Evolutionary conservation across 1,139 yeast genomes (phyloP), one percentile per base, ranked within the genome.

Genomic region (Geotrichum siamense): DNA sequence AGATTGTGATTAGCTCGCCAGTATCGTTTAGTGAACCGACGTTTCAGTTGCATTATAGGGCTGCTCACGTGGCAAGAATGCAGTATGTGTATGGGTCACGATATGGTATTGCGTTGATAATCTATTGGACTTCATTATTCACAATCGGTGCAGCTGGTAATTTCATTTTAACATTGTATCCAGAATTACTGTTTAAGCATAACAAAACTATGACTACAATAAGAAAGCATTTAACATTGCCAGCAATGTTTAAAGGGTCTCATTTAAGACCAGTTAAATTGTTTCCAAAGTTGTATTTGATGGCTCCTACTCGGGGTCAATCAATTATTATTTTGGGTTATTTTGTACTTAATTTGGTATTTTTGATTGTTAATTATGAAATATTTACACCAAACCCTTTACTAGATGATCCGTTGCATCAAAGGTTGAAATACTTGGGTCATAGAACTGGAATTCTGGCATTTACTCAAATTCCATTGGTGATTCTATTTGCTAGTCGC

Each of bases 261-360:
- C 67, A 63, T 36, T 52, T 54, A 19, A 45, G 51, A 17, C 65
- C 67, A 0, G 45, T 59, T 22, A 43, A 41, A 20, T 29, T 61
- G 9, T 36, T 53, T 23, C 41, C 20, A 2, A 32, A 20, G 16
- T 25, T 31, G 9, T 17, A 22, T 16, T 28, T 29, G 5, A 38
- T 25, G 9, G 33, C 78, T n/a, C 91, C 91, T 1, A 74, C 84
- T 1, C 69, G 87, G 50, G 62, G 70, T 39, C 87, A 78, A 59
- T 57, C 77, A 0, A 50, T 74, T 10, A 64, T 74, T 37, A 57
- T 79, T 10, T 47, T 63, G 12, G 65, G 73, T 5, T 75, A 72
- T 56, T 53, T 71, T 9, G 54, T 68, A 2, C 56, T 78, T 49
- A 64, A 69, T 29, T 43, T 69, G 5, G 63, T 74, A 22, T 59